Conservation (phyloP, 1,284 basidiomycete genomes). For the Naganishia liquefaciens region DNA sequence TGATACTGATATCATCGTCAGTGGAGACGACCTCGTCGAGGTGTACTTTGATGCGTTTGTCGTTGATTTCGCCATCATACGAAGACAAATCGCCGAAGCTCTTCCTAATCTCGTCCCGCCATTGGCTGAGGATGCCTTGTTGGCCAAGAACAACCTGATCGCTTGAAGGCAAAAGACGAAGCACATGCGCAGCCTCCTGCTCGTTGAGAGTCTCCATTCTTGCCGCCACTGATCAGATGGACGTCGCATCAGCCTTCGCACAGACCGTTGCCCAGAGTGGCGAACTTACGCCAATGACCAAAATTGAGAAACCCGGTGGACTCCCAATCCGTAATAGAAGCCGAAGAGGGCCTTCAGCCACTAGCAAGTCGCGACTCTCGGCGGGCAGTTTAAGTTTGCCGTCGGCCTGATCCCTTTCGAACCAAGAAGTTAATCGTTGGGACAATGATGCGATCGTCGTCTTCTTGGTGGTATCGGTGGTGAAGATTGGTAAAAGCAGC, state of each 20-base stretch:
- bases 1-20: constrained; percentile 6
- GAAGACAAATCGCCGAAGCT: neutral
- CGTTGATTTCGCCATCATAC: neutral
- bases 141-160: neutral
- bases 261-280: too few relatives aligned
- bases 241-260: neutral
- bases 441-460: too few relatives aligned
- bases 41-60: constrained; percentile 7
- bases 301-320: neutral
- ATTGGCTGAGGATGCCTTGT: neutral
- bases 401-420: too few relatives aligned
- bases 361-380: neutral
- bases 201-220: neutral
- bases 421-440: too few relatives aligned
- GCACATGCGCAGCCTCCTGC: constrained; percentile 2
- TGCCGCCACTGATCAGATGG: neutral
- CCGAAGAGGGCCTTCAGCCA: neutral
- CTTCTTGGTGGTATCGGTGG: too few relatives aligned
- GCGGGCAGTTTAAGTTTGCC: neutral
- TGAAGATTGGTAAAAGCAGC: too few relatives aligned
- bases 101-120: neutral
- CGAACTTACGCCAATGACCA: constrained; percentile 14
- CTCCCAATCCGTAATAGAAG: constrained; percentile 7
- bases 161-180: neutral
- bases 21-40: neutral